A percentile compares a stretch with the other conserved stretches of the same genome.
Evolutionary conservation across 139 green algal species (phyloP).

Genomic region (Gonium pectorale): DNA sequence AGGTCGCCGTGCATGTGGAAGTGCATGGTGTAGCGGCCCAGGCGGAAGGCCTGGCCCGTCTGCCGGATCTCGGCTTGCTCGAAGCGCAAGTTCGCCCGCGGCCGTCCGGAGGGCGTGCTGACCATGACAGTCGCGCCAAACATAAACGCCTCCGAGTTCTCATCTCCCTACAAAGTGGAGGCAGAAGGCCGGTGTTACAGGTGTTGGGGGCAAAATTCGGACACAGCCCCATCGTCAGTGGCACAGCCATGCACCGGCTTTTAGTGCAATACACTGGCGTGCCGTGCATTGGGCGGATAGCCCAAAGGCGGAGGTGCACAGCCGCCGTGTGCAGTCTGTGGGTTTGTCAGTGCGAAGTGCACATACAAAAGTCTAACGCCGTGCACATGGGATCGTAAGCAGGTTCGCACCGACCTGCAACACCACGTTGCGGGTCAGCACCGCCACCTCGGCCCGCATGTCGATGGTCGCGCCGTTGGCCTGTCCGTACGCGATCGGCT

Average conservation of each 20-base stretch:
- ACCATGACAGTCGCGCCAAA: slow-evolving; percentile 64
- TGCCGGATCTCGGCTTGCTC: slow-evolving; percentile 38
- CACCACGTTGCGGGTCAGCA: slow-evolving; percentile 61
- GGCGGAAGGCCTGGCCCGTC: slow-evolving; percentile 61
- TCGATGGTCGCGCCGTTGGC: slow-evolving; percentile 44
- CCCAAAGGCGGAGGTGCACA: no score
- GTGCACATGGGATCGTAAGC: no score
- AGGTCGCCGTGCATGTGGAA: slow-evolving; percentile 64
- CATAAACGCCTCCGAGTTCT: slow-evolving; percentile 10
- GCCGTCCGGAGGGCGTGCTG: slow-evolving; percentile 18
- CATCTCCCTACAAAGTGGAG: background rate
- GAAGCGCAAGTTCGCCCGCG: background rate
- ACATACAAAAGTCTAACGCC: no score
- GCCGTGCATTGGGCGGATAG: no score
- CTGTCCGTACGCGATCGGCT: no score
- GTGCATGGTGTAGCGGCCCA: slow-evolving; percentile 84
- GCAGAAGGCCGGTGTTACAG: background rate
- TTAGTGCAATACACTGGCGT: no score
- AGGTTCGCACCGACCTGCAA: no score
- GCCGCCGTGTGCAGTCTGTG: no score
- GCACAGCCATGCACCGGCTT: no score
- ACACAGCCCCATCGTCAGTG: no score
- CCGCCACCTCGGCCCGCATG: slow-evolving; percentile 73
- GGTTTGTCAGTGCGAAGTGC: no score
- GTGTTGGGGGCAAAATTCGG: no score